Conservation (phyloP, 2,329 filamentous ascomycete species). For the Hypoxylon sp. region DNA sequence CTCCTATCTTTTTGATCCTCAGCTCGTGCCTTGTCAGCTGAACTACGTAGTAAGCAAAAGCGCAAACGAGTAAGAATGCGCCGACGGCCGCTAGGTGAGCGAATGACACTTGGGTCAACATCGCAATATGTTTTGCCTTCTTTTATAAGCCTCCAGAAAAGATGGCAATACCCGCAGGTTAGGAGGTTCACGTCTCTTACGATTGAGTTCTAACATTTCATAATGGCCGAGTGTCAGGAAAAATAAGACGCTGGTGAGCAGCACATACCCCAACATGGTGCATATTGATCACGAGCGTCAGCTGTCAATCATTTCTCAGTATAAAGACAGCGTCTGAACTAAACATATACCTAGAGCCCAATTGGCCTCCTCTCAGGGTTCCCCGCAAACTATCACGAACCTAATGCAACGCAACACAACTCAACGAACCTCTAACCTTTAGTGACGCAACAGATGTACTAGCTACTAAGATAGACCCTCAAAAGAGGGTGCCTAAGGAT, state of each 20-base stretch:
- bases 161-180: neutral
- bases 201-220: neutral
- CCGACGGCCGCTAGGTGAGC: slow-evolving; percentile 20
- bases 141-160: neutral
- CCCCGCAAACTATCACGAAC: slow-evolving; percentile 29
- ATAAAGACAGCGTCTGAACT: slow-evolving; percentile 6
- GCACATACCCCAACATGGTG: slow-evolving; percentile 7
- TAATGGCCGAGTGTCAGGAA: neutral
- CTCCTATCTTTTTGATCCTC: slow-evolving; percentile 54
- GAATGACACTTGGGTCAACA: slow-evolving; percentile 39
- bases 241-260: neutral
- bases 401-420: slow-evolving; percentile 18
- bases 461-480: neutral
- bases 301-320: slow-evolving; percentile 31
- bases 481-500: neutral
- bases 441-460: neutral
- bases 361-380: slow-evolving; percentile 20
- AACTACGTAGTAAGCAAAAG: slow-evolving; percentile 36
- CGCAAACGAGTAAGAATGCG: slow-evolving; percentile 17
- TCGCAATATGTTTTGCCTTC: slow-evolving; percentile 6
- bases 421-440: neutral
- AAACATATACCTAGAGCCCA: slow-evolving; percentile 5
- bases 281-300: slow-evolving; percentile 24
- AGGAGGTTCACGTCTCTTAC: neutral
- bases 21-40: slow-evolving; percentile 45